Evolutionary conservation across 2,329 filamentous ascomycete genomes (phyloP).

Genomic region (Grosmannia serpens): DNA sequence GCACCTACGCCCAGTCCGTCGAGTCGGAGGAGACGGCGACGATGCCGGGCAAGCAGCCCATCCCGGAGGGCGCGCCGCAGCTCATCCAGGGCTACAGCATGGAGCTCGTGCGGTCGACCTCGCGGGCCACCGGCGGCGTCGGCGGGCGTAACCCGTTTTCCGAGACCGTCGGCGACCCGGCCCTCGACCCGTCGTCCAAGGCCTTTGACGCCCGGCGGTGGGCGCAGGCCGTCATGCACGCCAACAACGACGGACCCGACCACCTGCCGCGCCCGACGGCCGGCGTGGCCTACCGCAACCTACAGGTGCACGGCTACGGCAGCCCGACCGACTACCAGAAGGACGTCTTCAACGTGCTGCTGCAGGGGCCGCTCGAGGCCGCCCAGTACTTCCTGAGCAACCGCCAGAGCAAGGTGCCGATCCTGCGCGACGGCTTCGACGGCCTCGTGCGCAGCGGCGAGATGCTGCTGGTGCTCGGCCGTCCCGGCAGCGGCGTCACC

Average conservation of each 20-base stretch:
- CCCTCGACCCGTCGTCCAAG: conserved; percentile 29
- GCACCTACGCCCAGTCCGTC: not conserved
- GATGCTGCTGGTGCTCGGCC: conserved; percentile 45
- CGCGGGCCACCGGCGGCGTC: not conserved
- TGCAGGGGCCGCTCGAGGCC: conserved; percentile 31
- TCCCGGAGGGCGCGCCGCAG: not conserved
- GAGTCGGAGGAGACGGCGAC: not conserved
- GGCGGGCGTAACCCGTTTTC: conserved; percentile 11
- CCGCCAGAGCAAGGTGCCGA: conserved; percentile 40
- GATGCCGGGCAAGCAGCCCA: not conserved
- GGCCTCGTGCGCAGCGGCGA: conserved; percentile 43
- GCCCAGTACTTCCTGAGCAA: conserved; percentile 37
- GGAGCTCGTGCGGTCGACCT: conserved; percentile 9
- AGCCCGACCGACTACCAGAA: conserved; percentile 59
- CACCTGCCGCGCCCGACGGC: conserved; percentile 25
- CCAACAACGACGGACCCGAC: conserved; percentile 22
- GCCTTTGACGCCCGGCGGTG: conserved; percentile 33
- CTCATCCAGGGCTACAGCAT: conserved; percentile 10
- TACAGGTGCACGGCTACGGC: conserved; percentile 57
- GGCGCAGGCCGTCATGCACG: conserved; percentile 32
- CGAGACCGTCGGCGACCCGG: conserved; percentile 16
- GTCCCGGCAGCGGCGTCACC: conserved; percentile 46
- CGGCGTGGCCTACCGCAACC: conserved; percentile 53
- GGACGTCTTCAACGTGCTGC: conserved; percentile 49
- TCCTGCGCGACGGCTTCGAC: conserved; percentile 38